Evolutionary conservation across 768 basidiomycete species (phyloP).

Genomic region (Psilocybe cubensis): DNA sequence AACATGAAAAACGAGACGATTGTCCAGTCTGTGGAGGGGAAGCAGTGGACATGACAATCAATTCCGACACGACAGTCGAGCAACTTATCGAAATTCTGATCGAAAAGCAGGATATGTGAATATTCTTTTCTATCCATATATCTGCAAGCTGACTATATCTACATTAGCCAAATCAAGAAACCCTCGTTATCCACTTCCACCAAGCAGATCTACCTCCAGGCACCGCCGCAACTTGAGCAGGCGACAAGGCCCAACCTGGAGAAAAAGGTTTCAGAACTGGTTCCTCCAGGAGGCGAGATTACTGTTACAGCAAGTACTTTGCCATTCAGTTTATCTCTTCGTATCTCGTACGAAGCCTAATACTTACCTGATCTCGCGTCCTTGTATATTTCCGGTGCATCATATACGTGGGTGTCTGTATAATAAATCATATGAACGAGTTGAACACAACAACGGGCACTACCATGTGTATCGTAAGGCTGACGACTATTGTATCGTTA

Average conservation of each 20-base stretch:
- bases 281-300: conserved; percentile 76
- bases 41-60: conserved; percentile 72
- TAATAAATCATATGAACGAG: no score
- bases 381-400: background rate
- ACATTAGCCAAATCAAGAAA: conserved; percentile 89
- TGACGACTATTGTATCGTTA: no score
- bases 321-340: conserved; percentile 82
- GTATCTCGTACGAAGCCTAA: conserved; percentile 53
- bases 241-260: conserved; percentile 90
- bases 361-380: background rate
- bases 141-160: background rate
- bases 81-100: conserved; percentile 84
- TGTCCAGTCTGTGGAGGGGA: conserved; percentile 99
- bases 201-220: conserved; percentile 89
- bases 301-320: conserved; percentile 87
- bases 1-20: conserved; percentile 89
- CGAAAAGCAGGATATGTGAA: conserved; percentile 91
- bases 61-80: conserved; percentile 79
- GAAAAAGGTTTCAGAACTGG: conserved; percentile 83
- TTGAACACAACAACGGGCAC: no score
- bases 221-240: conserved; percentile 88
- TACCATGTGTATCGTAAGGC: no score
- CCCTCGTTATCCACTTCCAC: conserved; percentile 84
- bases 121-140: conserved; percentile 15
- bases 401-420: background rate